Conservation (phyloP, 1,284 basidiomycete genomes). For the Cryptococcus wingfieldii region DNA sequence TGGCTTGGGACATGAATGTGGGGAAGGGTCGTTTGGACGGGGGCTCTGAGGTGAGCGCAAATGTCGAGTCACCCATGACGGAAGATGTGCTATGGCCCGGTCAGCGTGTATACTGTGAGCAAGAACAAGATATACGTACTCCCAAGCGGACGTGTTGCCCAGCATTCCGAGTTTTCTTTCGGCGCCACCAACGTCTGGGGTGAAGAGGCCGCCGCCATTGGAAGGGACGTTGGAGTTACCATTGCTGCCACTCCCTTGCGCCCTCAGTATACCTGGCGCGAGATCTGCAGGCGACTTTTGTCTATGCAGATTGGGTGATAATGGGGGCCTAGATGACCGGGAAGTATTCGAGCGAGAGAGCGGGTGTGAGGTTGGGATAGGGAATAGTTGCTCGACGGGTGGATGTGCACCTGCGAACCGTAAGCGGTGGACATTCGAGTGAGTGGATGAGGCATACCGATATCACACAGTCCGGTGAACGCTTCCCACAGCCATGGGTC, state of each 20-base stretch:
- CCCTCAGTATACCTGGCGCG: neutral
- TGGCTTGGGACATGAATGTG: constrained; percentile 27
- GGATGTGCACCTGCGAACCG: constrained; percentile 25
- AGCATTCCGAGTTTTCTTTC: constrained; percentile 27
- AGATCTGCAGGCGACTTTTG: constrained; percentile 1
- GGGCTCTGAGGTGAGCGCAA: constrained; percentile 25
- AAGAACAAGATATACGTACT: constrained; percentile 23
- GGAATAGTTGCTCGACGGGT: constrained; percentile 25
- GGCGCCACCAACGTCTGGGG: constrained; percentile 54
- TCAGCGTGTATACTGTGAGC: neutral
- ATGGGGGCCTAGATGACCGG: constrained; percentile 53
- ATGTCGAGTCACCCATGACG: constrained; percentile 34
- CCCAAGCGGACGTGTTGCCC: constrained; percentile 30
- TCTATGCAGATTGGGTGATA: constrained; percentile 32
- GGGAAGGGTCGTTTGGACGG: constrained; percentile 32
- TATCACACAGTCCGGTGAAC: constrained; percentile 76
- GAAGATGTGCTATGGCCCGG: constrained; percentile 31
- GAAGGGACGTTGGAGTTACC: too few species aligned
- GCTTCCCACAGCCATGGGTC: constrained; percentile 91
- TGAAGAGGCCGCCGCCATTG: constrained; percentile 66
- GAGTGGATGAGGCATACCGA: constrained; percentile 57
- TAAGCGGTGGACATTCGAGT: neutral
- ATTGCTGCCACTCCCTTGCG: constrained; percentile 52
- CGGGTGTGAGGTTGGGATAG: constrained; percentile 23
- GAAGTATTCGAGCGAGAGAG: constrained; percentile 20